Conservation (phyloP, 108 stramenopile species). For the Fistulifera pelliculosa region DNA sequence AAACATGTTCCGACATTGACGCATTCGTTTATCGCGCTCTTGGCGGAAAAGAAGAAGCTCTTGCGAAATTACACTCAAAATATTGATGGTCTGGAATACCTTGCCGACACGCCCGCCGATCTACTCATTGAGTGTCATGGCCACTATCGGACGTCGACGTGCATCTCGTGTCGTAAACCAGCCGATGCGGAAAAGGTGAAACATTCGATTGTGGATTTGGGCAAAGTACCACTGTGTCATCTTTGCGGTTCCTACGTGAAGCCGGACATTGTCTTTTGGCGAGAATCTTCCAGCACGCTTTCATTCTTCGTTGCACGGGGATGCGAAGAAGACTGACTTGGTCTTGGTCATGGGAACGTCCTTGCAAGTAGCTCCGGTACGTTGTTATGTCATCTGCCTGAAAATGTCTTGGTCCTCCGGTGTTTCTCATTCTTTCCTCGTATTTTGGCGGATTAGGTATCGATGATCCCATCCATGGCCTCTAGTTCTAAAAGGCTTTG, state of each 20-base stretch:
- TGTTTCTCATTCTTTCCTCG: background rate
- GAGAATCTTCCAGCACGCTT: conserved; percentile 75
- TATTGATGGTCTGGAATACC: conserved; percentile 87
- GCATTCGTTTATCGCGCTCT: conserved; percentile 80
- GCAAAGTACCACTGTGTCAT: conserved; percentile 45
- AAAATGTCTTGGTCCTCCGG: background rate
- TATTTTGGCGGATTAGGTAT: conserved; percentile 45
- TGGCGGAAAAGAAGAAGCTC: conserved; percentile 71
- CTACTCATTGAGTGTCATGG: conserved; percentile 89
- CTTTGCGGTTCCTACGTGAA: conserved; percentile 81
- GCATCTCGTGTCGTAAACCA: conserved; percentile 35
- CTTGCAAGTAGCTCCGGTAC: conserved; percentile 75
- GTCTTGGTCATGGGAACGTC: conserved; percentile 84
- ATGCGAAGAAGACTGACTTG: conserved; percentile 56
- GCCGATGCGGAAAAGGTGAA: conserved; percentile 45
- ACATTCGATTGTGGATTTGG: conserved; percentile 46
- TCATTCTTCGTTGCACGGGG: conserved; percentile 31
- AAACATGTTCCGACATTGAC: conserved; percentile 74
- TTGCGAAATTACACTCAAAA: conserved; percentile 88
- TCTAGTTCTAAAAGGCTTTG: conserved; percentile 38
- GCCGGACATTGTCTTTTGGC: conserved; percentile 96
- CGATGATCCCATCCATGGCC: conserved; percentile 66
- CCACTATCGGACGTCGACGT: conserved; percentile 72
- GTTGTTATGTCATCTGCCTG: conserved; percentile 19
- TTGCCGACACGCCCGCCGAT: conserved; percentile 74